Evolutionary conservation across 768 basidiomycete genomes (phyloP), one percentile per base, ranked within the genome.

Genomic region (Pleurotus djamor): DNA sequence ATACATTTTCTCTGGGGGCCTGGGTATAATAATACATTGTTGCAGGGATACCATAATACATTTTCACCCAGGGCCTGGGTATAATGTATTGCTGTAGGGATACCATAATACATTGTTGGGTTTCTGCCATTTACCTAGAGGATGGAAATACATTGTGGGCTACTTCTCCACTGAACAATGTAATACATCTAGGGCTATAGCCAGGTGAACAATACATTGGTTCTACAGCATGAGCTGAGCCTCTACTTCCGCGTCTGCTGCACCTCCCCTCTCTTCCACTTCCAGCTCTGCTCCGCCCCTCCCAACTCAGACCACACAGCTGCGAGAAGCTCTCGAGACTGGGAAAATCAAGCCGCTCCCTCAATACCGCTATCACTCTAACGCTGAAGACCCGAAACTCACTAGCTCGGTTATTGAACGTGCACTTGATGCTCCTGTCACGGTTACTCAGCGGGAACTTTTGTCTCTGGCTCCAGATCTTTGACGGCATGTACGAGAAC

Each of bases 371-470:
- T 65, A 60, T 33, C 47, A 47, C 4, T 57, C 62, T 5, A 52
- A 62, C 4, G 57, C 63, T 3, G 66, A 69, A 55, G 57, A 64
- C 17, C 17, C 60, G 1, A 48, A 38, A 13, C 7, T 62, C 1
- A 33, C 60, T 16, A 49, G 49, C 4, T 41, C 34, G 5, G 55
- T 66, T 1, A 50, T 62, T 3, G 44, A 65, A 13, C 38, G 49
- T 0, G 50, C 58, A 1, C 48, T 69, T 3, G 61, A 66, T 10
- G 50, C 32, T 2, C 28, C 63, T 3, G 59, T 69, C 7, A 60
- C 60, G 0, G 35, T 69, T 2, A 61, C 66, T 2, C 56, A 48
- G 6, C 48, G 57, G 2, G 65, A 69, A 49, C 56, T 69, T 2
- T 45, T 64, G 0, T 60, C 62, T 0, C 48, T 62, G 0, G 48